Evolutionary conservation across 306 rosid species (phyloP).

Genomic region (Prunus persica): DNA sequence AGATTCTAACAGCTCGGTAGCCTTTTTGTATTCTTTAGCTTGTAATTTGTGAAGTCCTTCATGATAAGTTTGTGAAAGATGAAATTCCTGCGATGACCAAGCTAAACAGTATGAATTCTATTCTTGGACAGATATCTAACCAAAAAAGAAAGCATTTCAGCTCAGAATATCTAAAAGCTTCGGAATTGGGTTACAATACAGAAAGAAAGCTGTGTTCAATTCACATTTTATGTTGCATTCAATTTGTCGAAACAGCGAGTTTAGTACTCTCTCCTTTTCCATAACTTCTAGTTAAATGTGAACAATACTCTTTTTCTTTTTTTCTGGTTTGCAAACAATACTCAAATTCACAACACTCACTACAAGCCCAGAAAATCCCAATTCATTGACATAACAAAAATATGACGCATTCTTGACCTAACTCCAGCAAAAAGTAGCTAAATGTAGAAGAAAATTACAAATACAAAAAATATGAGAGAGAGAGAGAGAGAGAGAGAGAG

Average conservation of each 20-base stretch:
- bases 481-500: constrained; percentile 16
- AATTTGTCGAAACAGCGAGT: not conserved
- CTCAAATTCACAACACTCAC: not conserved
- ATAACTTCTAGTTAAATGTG: not conserved
- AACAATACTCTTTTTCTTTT: not conserved
- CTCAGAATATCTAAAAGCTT: not conserved
- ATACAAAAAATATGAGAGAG: not conserved
- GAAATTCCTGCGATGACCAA: constrained; percentile 72
- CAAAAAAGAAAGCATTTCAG: not conserved
- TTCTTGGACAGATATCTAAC: not conserved
- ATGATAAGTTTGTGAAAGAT: constrained; percentile 88
- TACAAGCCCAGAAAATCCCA: not conserved
- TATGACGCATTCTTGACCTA: not conserved
- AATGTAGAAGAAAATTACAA: not conserved
- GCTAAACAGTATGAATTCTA: not conserved
- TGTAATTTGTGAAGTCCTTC: constrained; percentile 87
- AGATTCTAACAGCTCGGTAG: constrained; percentile 73
- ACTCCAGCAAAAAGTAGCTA: not conserved
- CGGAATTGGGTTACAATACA: not conserved
- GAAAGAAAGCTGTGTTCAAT: not conserved
- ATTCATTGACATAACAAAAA: not conserved
- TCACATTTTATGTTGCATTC: not conserved
- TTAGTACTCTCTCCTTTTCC: not conserved
- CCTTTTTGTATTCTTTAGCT: constrained; percentile 79
- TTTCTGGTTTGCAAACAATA: not conserved